These are phyloP conservation scores for Cyphellophora europaea DNA, from an alignment of 2,329 filamentous ascomycete genomes.

Conservation along the genomic window DNA sequence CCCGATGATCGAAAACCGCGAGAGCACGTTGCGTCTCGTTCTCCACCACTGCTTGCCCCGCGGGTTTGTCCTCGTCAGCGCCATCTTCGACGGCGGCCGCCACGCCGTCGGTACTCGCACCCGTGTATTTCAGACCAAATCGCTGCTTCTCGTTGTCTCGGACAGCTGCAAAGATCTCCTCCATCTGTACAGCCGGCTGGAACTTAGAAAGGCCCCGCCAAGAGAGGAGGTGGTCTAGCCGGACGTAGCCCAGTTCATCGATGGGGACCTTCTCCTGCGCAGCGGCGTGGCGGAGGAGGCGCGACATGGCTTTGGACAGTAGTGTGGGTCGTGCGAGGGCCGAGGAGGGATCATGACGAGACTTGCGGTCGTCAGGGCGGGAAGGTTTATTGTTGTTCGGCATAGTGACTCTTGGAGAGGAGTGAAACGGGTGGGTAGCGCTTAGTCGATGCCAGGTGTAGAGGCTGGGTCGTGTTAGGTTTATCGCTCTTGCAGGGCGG, in stretches of 20 bases:
- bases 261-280: conserved; percentile 50
- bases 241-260: conserved; percentile 50
- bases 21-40: conserved; percentile 25
- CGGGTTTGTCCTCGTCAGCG: conserved; percentile 7
- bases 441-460: too few relatives aligned
- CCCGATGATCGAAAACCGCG: conserved; percentile 22
- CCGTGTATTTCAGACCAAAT: conserved; percentile 62
- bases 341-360: too few relatives aligned
- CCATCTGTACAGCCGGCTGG: conserved; percentile 53
- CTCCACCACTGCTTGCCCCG: conserved; percentile 18
- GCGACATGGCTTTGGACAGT: conserved; percentile 43
- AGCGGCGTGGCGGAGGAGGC: conserved; percentile 52
- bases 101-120: conserved; percentile 5
- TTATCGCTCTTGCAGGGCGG: too few relatives aligned
- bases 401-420: too few relatives aligned
- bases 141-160: conserved; percentile 79
- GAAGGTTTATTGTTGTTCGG: too few relatives aligned
- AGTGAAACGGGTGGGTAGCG: too few relatives aligned
- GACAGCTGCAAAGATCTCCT: conserved; percentile 63
- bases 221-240: conserved; percentile 49
- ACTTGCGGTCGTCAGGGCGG: too few relatives aligned
- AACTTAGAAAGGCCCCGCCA: conserved; percentile 57
- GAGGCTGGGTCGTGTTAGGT: too few relatives aligned
- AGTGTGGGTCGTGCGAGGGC: neutral
- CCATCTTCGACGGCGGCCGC: conserved; percentile 20